A percentile compares a stretch with the other conserved stretches of the same genome.
phyloP scores from a whole-genome alignment of 257 asterid genomes.

The Solanum pinnatisectum region DNA sequence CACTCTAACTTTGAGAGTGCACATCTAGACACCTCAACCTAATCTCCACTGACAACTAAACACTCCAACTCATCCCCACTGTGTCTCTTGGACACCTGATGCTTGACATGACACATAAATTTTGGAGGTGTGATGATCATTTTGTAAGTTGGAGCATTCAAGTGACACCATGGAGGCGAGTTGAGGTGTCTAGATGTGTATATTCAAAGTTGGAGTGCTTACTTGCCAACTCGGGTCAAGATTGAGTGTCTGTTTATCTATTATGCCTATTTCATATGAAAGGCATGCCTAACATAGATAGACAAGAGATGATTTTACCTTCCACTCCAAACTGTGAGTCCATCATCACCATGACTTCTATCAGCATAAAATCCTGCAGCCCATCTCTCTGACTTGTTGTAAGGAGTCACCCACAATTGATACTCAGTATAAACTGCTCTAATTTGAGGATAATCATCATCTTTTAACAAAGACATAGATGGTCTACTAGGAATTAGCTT shows the following conservation, averaged over 20 bases:
- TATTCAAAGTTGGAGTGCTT: no score
- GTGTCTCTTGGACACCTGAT: no score
- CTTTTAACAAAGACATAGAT: constrained; percentile 24
- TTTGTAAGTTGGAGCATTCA: not conserved
- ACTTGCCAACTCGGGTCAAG: not conserved
- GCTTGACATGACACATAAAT: no score
- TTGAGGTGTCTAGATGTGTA: not conserved
- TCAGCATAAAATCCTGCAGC: constrained; percentile 72
- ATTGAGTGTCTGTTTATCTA: no score
- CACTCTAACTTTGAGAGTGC: no score
- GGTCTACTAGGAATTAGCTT: constrained; percentile 36
- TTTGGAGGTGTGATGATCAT: not conserved
- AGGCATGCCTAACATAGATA: not conserved
- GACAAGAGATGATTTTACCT: constrained; percentile 18
- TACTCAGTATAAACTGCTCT: constrained; percentile 59
- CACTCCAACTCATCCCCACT: no score
- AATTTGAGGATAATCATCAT: constrained; percentile 50
- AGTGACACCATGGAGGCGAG: no score
- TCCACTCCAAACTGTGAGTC: constrained; percentile 40
- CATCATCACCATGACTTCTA: constrained; percentile 63
- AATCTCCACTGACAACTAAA: no score
- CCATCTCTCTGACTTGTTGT: constrained; percentile 51
- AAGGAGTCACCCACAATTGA: constrained; percentile 49
- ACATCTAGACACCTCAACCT: no score
- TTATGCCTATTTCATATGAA: no score